These are phyloP conservation scores for Adiantum capillusveneris DNA, from an alignment of 75 land plant genomes.

Conservation along the genomic window DNA sequence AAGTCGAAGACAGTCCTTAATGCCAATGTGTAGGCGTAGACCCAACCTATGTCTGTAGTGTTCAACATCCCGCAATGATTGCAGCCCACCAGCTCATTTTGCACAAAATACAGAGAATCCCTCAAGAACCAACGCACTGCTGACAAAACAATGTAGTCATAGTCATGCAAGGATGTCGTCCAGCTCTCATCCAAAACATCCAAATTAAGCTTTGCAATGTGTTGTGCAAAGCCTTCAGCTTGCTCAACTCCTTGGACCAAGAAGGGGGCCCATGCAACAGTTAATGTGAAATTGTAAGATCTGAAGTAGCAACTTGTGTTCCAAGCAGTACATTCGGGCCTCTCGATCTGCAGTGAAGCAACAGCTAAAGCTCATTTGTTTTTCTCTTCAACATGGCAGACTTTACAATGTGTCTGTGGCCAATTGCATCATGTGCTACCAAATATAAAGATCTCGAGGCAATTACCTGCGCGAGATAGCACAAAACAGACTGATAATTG, in stretches of 20 bases:
- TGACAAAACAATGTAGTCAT: conserved; percentile 49
- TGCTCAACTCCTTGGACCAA: conserved; percentile 23
- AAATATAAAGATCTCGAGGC: conserved; percentile 48
- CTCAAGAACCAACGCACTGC: conserved; percentile 85
- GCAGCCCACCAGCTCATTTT: conserved; percentile 54
- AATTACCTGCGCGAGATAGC: too few species aligned
- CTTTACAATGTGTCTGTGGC: too few species aligned
- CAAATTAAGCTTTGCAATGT: conserved; percentile 42
- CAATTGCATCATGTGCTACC: conserved; percentile 31
- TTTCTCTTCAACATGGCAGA: too few species aligned
- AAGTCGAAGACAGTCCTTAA: too few species aligned
- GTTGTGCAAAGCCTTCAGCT: conserved; percentile 14
- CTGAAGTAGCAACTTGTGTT: conserved; percentile 29
- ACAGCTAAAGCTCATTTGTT: too few species aligned
- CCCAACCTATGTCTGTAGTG: too few species aligned
- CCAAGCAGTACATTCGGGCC: conserved; percentile 43
- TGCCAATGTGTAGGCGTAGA: too few species aligned
- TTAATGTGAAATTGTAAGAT: conserved; percentile 47
- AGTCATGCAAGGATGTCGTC: conserved; percentile 24
- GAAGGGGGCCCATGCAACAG: conserved; percentile 50
- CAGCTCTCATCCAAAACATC: conserved; percentile 55
- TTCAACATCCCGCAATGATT: conserved; percentile 56
- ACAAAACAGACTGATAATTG: too few species aligned
- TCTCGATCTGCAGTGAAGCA: conserved; percentile 65
- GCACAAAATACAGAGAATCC: conserved; percentile 45